Percentiles rank a stretch among this genome's conserved stretches.
Evolutionary conservation across 2,329 filamentous ascomycete genomes (phyloP).

Genomic region (Delphinella strobiligena): DNA sequence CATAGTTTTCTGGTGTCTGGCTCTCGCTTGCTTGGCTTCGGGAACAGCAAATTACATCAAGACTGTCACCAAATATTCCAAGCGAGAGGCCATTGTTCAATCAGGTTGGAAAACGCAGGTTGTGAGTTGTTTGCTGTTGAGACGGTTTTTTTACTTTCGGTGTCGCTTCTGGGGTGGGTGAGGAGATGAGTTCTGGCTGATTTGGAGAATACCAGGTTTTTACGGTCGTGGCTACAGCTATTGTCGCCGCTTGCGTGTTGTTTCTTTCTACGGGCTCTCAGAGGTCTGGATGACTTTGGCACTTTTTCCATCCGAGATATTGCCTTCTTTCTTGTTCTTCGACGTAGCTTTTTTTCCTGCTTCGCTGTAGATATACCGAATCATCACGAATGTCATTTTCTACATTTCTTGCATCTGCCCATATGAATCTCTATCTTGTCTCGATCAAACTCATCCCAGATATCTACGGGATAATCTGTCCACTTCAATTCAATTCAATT

Average conservation of each 20-base stretch:
- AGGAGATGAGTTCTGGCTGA: too few species aligned
- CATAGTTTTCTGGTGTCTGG: conserved; percentile 74
- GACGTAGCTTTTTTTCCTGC: neutral
- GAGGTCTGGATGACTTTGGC: too few species aligned
- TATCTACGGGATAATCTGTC: too few species aligned
- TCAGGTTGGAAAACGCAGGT: conserved; percentile 85
- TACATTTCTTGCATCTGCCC: too few species aligned
- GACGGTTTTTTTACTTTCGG: neutral
- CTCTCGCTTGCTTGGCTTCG: conserved; percentile 60
- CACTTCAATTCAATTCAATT: too few species aligned
- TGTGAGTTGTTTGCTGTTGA: conserved; percentile 31
- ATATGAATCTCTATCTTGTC: too few species aligned
- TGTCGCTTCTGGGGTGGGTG: too few species aligned
- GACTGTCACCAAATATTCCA: conserved; percentile 69
- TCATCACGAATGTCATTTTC: too few species aligned
- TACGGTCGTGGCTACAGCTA: conserved; percentile 47
- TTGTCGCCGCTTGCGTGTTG: conserved; percentile 54
- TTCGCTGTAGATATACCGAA: too few species aligned
- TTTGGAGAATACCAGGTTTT: conserved; percentile 38
- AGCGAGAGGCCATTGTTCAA: conserved; percentile 73
- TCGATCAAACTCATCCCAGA: too few species aligned
- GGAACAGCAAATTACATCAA: conserved; percentile 82
- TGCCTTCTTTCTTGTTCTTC: neutral
- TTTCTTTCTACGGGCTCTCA: conserved; percentile 38
- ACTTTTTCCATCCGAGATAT: neutral